Evolutionary conservation across 23 red algal species (phyloP), one percentile per base, ranked within the genome.

Genomic region (Gracilaria gracilis): DNA sequence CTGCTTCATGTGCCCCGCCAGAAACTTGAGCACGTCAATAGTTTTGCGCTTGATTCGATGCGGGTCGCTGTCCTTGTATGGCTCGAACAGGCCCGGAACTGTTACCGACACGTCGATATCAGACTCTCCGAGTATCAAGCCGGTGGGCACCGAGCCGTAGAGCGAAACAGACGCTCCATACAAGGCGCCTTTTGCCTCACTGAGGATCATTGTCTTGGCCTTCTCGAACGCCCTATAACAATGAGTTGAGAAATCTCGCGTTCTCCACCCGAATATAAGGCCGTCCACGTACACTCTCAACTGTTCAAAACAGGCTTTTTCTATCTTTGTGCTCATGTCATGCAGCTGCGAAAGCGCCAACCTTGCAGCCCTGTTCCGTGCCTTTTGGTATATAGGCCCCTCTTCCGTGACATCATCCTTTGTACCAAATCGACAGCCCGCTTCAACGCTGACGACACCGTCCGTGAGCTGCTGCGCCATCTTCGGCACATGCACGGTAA

Each of bases 91-190:
- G 13, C 14, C 3, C 23, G 58, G 58, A 4, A 59, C 46, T 4
- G 23, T 19, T 16, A 87, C 44, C 11, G 84, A 34, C 76, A 90
- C 71, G 55, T 90, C 87, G 48, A 90, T 62, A 47, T 90, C 87
- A 19, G 87, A 90, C 21, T 67, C 75, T 29, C 71, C 39, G 21
- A 90, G 74, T 28, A 57, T 71, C 54, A 90, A 25, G 2, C 87
- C 87, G 38, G 75, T 50, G 0, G 73, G 49, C 11, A 57, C 74
- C 36, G 87, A 90, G 11, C 87, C 87, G 81, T 90, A 90, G 23
- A 81, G 17, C 13, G 40, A 79, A 25, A 90, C 87, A 37, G 57
- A 79, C 7, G 71, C 71, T 2, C 87, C 87, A 23, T 90, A 90
- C 38, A 90, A 17, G 53, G 39, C 55, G 31, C 46, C 84, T 6